Percentiles rank a stretch among this genome's conserved stretches.
Conservation (phyloP, 2,329 filamentous ascomycete species). For the Neoarthrinium moseri region DNA sequence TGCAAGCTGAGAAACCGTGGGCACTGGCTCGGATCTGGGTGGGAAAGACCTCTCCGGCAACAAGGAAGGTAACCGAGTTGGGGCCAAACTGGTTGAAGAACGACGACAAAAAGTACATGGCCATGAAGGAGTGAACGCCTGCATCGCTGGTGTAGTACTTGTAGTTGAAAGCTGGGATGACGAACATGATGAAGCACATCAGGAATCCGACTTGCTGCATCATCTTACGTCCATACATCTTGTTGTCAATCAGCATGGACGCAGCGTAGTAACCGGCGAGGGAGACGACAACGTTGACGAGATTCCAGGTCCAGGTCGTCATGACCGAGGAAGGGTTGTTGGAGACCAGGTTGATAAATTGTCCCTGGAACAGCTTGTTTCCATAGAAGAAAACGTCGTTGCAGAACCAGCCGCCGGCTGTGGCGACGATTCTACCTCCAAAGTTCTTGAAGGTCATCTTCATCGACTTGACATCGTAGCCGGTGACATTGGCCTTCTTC, state of each 20-base stretch:
- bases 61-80: conserved; percentile 94
- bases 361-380: conserved; percentile 93
- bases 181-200: conserved; percentile 89
- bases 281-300: conserved; percentile 86
- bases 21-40: conserved; percentile 90
- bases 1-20: conserved; percentile 90
- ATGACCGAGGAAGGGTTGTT: conserved; percentile 70
- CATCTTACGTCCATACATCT: conserved; percentile 91
- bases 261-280: conserved; percentile 88
- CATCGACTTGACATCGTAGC: conserved; percentile 86
- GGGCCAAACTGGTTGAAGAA: conserved; percentile 99
- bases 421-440: conserved; percentile 81
- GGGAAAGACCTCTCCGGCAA: conserved; percentile 94
- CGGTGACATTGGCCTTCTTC: conserved; percentile 82
- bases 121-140: conserved; percentile 86
- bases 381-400: conserved; percentile 99
- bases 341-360: conserved; percentile 84
- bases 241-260: conserved; percentile 88
- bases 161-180: conserved; percentile 87
- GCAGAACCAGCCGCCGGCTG: conserved; percentile 86
- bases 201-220: conserved; percentile 96
- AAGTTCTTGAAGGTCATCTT: conserved; percentile 79
- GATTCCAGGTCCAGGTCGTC: conserved; percentile 87
- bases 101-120: conserved; percentile 96
- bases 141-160: conserved; percentile 72